Evolutionary conservation across 345 rosid genomes (phyloP).

Genomic region (Camelina laxa): DNA sequence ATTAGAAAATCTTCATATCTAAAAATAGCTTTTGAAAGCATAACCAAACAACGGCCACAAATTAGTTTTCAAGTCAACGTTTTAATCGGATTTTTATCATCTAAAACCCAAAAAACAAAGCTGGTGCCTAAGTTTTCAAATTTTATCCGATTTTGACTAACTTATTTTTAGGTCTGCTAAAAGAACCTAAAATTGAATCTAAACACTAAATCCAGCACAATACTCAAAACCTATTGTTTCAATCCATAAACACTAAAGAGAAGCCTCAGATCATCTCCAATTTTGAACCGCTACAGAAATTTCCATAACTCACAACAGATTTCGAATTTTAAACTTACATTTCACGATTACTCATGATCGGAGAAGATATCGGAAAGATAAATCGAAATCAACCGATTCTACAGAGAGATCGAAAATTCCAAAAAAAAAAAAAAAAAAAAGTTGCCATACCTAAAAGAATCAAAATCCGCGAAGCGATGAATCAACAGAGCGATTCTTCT

Average conservation of each 20-base stretch:
- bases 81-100: slow-evolving; percentile 33
- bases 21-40: slow-evolving; percentile 38
- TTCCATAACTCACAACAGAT: not conserved
- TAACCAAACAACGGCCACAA: slow-evolving; percentile 40
- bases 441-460: slow-evolving; percentile 8
- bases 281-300: not conserved
- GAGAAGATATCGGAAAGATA: not conserved
- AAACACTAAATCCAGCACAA: slow-evolving; percentile 1
- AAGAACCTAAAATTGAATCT: not conserved
- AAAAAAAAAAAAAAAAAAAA: not conserved
- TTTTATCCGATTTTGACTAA: not conserved
- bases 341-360: slow-evolving; percentile 11
- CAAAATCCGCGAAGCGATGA: slow-evolving; percentile 14
- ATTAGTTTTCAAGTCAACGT: slow-evolving; percentile 39
- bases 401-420: slow-evolving; percentile 4
- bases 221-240: no score
- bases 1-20: slow-evolving; percentile 30
- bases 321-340: not conserved
- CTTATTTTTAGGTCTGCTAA: slow-evolving; percentile 8
- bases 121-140: slow-evolving; percentile 4
- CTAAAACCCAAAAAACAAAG: slow-evolving; percentile 20
- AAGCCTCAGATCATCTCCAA: not conserved
- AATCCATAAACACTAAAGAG: not conserved
- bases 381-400: slow-evolving; percentile 3
- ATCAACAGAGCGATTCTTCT: slow-evolving; percentile 2